Conservation (phyloP, 345 rosid species). For the Physaria fendleri region DNA sequence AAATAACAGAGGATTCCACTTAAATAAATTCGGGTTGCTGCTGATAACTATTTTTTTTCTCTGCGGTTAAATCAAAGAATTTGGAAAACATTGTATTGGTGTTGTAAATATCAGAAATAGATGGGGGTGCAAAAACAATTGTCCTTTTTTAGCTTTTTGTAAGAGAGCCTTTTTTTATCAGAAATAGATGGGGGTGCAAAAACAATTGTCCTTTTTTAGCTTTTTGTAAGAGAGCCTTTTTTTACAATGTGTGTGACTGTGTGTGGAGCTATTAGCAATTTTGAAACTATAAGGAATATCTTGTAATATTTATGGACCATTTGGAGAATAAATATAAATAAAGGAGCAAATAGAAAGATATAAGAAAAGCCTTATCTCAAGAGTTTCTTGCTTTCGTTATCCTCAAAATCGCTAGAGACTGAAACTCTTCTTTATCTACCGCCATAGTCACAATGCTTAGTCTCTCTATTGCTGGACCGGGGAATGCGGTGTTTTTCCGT, state of each 20-base stretch:
- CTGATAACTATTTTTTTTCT: slow-evolving; percentile 20
- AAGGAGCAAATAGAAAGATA: slow-evolving; percentile 5
- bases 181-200: slow-evolving; percentile 5
- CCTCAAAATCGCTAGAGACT: slow-evolving; percentile 17
- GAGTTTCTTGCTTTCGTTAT: slow-evolving; percentile 4
- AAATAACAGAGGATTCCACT: slow-evolving; percentile 1
- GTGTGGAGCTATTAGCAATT: not conserved
- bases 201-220: slow-evolving; percentile 20
- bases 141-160: too few species aligned
- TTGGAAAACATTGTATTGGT: slow-evolving; percentile 12
- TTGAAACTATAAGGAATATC: too few species aligned
- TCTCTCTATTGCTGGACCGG: slow-evolving; percentile 45
- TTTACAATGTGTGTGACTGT: not conserved
- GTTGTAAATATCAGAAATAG: slow-evolving; percentile 27
- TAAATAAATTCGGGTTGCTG: slow-evolving; percentile 25
- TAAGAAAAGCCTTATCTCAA: slow-evolving; percentile 23
- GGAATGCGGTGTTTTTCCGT: slow-evolving; percentile 33
- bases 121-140: too few species aligned
- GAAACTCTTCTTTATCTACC: slow-evolving; percentile 9
- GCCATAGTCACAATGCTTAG: slow-evolving; percentile 45
- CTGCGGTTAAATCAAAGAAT: slow-evolving; percentile 6
- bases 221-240: not conserved
- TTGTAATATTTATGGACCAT: too few species aligned
- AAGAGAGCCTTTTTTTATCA: slow-evolving; percentile 4
- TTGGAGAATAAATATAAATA: not conserved